phyloP scores from a whole-genome alignment of 805 yeast species.

The Yueomyces sinensis region DNA sequence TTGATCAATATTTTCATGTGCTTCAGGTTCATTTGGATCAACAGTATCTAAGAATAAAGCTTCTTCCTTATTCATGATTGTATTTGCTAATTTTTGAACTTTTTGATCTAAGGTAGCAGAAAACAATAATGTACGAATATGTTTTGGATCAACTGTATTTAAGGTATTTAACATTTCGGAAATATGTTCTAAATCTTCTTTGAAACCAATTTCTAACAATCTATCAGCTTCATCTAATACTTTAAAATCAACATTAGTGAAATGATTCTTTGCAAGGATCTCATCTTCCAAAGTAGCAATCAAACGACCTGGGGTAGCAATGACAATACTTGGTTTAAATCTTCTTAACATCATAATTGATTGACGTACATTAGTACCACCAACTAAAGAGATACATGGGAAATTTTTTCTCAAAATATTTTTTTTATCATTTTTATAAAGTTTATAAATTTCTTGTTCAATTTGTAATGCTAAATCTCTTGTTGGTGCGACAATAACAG shows the following conservation, averaged over 20 bases:
- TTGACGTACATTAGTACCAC: conserved; percentile 40
- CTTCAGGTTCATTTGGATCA: conserved; percentile 57
- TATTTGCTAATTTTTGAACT: conserved; percentile 52
- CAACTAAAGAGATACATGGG: conserved; percentile 45
- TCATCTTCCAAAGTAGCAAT: conserved; percentile 39
- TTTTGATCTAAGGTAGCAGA: conserved; percentile 76
- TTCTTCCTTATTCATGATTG: conserved; percentile 37
- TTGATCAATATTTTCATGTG: conserved; percentile 69
- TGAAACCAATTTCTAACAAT: conserved; percentile 70
- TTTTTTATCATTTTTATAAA: conserved; percentile 18
- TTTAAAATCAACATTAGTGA: conserved; percentile 44
- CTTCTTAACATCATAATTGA: conserved; percentile 25
- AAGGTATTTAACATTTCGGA: conserved; percentile 32
- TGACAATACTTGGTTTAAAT: conserved; percentile 42
- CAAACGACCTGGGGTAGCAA: conserved; percentile 86
- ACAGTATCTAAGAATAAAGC: conserved; percentile 63
- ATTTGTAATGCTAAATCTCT: conserved; percentile 85
- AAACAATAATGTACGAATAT: conserved; percentile 58
- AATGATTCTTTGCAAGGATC: conserved; percentile 28
- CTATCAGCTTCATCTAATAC: conserved; percentile 91
- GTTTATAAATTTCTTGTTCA: conserved; percentile 44
- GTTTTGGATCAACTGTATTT: conserved; percentile 20
- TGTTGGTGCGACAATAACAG: conserved; percentile 76
- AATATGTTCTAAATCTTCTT: conserved; percentile 46
- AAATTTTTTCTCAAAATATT: conserved; percentile 19